These are phyloP conservation scores for Scedosporium boydii DNA, from an alignment of 2,329 filamentous ascomycete species.

Conservation along the genomic window DNA sequence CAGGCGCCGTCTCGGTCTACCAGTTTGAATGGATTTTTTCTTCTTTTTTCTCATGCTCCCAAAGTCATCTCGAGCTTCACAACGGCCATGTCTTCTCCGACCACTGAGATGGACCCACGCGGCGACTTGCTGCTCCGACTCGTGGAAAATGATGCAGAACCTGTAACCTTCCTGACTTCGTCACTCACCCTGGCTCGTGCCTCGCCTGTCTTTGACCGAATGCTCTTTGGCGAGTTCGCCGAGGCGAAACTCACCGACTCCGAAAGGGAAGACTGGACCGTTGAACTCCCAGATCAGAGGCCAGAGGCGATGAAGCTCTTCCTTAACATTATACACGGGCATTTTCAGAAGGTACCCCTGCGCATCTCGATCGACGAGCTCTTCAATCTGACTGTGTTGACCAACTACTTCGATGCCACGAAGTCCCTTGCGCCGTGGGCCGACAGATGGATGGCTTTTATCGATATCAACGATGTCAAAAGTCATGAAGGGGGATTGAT, in stretches of 20 bases:
- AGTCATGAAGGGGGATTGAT: slow-evolving; percentile 11
- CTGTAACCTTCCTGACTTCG: slow-evolving; percentile 15
- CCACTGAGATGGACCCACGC: slow-evolving; percentile 8
- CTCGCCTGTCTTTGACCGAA: slow-evolving; percentile 18
- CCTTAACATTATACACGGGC: slow-evolving; percentile 20
- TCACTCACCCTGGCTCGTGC: slow-evolving; percentile 17
- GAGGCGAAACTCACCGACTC: slow-evolving; percentile 12
- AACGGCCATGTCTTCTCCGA: not conserved
- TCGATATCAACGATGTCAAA: slow-evolving; percentile 9
- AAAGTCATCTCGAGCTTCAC: no score
- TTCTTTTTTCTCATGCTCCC: no score
- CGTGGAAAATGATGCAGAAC: slow-evolving; percentile 1
- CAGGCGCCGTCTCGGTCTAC: no score
- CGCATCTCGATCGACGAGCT: slow-evolving; percentile 14
- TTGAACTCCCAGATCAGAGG: slow-evolving; percentile 21
- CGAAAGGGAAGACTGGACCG: slow-evolving; percentile 13
- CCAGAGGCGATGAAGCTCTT: slow-evolving; percentile 17
- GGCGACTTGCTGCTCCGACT: slow-evolving; percentile 10
- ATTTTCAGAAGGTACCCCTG: slow-evolving; percentile 16
- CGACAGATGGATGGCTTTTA: slow-evolving; percentile 11
- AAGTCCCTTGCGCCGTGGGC: slow-evolving; percentile 16
- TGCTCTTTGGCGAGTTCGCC: slow-evolving; percentile 18
- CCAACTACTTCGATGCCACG: slow-evolving; percentile 21
- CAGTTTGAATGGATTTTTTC: no score
- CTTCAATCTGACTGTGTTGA: slow-evolving; percentile 18